These are phyloP conservation scores for Umbelopsis isabellina DNA, from an alignment of 192 early-diverging fungal species.

Conservation along the genomic window DNA sequence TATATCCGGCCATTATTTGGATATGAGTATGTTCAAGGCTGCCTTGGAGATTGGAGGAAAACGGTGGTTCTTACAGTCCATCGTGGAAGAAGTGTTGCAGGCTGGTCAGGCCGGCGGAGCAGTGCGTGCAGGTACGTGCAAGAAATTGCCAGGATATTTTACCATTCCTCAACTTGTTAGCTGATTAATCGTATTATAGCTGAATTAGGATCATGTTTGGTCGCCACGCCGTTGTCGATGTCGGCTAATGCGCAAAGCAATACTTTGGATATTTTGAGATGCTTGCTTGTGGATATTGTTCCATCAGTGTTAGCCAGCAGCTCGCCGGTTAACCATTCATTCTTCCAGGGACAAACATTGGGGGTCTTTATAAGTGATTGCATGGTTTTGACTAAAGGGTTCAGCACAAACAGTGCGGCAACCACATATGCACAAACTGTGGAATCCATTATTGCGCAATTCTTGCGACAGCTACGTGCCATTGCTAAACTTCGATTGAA, in stretches of 20 bases:
- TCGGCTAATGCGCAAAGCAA: constrained; percentile 19
- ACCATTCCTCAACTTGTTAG: not conserved
- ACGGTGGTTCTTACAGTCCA: constrained; percentile 39
- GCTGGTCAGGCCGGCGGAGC: constrained; percentile 46
- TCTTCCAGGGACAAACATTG: constrained; percentile 47
- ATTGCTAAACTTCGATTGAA: not conserved
- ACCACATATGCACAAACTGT: not conserved
- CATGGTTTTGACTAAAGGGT: constrained; percentile 31
- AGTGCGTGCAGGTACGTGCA: constrained; percentile 40
- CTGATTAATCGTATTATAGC: constrained; percentile 23
- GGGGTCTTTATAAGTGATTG: constrained; percentile 45
- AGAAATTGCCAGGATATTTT: not conserved
- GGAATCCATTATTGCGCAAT: not conserved
- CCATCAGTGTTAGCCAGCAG: constrained; percentile 24
- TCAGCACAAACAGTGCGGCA: not conserved
- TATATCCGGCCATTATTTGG: constrained; percentile 32
- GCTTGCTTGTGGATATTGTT: constrained; percentile 31
- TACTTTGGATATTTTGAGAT: constrained; percentile 32
- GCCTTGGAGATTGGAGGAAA: constrained; percentile 41
- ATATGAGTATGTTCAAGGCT: constrained; percentile 39
- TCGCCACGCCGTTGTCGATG: constrained; percentile 34
- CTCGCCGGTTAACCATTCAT: constrained; percentile 26
- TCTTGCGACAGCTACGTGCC: not conserved
- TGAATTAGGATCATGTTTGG: constrained; percentile 41
- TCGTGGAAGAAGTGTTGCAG: constrained; percentile 40